Base-by-base conservation (phyloP, 1,284 basidiomycete species). In the Pterulicium gracile region DNA sequence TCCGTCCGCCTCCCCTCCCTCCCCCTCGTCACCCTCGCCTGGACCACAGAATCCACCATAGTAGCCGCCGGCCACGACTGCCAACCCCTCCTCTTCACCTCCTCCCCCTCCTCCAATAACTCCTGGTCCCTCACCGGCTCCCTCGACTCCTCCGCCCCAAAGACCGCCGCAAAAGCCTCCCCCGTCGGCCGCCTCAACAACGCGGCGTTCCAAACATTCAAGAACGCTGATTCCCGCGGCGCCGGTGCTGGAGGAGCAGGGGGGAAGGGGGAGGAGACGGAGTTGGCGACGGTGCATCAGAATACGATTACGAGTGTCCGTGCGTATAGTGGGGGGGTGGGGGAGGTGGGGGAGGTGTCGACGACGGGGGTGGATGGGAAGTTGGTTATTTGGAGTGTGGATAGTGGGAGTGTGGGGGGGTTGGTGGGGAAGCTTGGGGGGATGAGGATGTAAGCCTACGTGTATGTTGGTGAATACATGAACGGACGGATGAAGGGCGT, bases 21-120 rank as follows among this genome's bases (percentile, higher is more conserved):
- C 21, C 94, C 93, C 0, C 77, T 84, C 56, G 72, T 93, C 47
- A 82, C 88, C 18, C 75, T 97, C 24, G 71, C 82, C 10, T 99
- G 92, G 79, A 85, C 82, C 1, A 73, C 79, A 21, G 93, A 97
- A 63, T 73, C 81, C 48, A 67, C 77, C 5, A 65, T 97, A 53
- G 75, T 98, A 24, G 93, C 91, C 0, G 96, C 93, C 0, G 96
- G 96, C 0, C 95, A 99, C 65, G 96, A 98, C 61, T 98, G 96
- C 66, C 92, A 96, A 63, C 96, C 96, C 0, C 70, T 94, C 24
- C 77, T 95, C 20, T 93, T 90, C 66, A 72, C 77, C 1, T 91
- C 90, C 7, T 73, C 71, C 41, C 68, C 73, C 45, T 65, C 61
- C 32, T 39, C 36, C 15, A 18, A 18, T 17, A 22, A 52, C 3